A percentile compares a stretch with the other conserved stretches of the same genome.
phyloP scores from a whole-genome alignment of 2,329 filamentous ascomycete species.

The Epichloe gansuensis region DNA sequence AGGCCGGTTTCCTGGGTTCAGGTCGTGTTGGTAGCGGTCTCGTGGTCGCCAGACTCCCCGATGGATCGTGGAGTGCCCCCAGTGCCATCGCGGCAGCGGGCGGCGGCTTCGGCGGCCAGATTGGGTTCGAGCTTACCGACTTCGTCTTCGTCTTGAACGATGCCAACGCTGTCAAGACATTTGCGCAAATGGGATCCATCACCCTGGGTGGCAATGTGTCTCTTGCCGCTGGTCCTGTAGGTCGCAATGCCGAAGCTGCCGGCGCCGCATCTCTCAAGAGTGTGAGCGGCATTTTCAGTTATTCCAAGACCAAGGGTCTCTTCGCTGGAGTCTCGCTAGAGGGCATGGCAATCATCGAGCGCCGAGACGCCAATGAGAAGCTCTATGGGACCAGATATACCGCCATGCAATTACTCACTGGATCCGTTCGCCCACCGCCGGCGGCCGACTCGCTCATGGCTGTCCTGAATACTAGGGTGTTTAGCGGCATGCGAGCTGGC shows the following conservation, averaged over 20 bases:
- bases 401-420: slow-evolving; percentile 69
- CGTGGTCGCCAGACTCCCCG: slow-evolving; percentile 64
- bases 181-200: slow-evolving; percentile 81
- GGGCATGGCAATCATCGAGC: slow-evolving; percentile 83
- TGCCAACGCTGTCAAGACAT: slow-evolving; percentile 74
- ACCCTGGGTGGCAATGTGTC: slow-evolving; percentile 95
- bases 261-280: slow-evolving; percentile 83
- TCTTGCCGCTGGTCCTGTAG: slow-evolving; percentile 84
- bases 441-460: slow-evolving; percentile 74
- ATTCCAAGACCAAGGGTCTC: slow-evolving; percentile 94
- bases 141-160: slow-evolving; percentile 99
- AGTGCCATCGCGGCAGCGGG: slow-evolving; percentile 71
- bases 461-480: slow-evolving; percentile 73
- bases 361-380: slow-evolving; percentile 93
- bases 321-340: slow-evolving; percentile 94
- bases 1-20: slow-evolving; percentile 75
- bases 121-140: slow-evolving; percentile 78
- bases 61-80: slow-evolving; percentile 71
- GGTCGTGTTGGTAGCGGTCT: slow-evolving; percentile 71
- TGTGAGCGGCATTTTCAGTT: slow-evolving; percentile 87
- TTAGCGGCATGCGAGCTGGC: slow-evolving; percentile 49
- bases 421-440: slow-evolving; percentile 63
- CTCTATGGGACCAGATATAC: slow-evolving; percentile 77
- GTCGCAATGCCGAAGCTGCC: slow-evolving; percentile 89
- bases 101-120: slow-evolving; percentile 73